These are phyloP conservation scores for Sugiyamaella japonica DNA, from an alignment of 1,139 yeast species.

Conservation along the genomic window DNA sequence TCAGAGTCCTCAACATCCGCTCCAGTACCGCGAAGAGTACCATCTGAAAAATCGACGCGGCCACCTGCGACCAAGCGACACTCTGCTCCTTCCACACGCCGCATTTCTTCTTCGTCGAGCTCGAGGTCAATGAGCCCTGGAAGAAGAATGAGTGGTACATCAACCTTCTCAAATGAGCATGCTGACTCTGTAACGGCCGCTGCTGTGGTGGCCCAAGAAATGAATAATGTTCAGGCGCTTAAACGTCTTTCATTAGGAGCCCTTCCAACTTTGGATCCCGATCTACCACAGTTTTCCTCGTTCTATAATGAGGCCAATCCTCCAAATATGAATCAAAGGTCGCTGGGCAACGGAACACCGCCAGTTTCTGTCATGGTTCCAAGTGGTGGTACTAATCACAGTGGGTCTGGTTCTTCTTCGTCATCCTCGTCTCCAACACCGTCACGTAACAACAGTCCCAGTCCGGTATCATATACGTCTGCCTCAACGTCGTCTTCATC, in stretches of 20 bases:
- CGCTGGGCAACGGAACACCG: slow-evolving; percentile 16
- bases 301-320: slow-evolving; percentile 18
- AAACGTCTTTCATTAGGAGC: slow-evolving; percentile 51
- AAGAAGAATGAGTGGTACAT: slow-evolving; percentile 13
- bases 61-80: slow-evolving; percentile 10
- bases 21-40: slow-evolving; percentile 7
- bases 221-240: slow-evolving; percentile 48
- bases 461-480: slow-evolving; percentile 5
- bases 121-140: slow-evolving; percentile 1
- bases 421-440: slow-evolving; percentile 19
- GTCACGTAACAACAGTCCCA: slow-evolving; percentile 14
- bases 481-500: slow-evolving; percentile 1
- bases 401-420: slow-evolving; percentile 9
- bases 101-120: slow-evolving; percentile 1
- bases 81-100: slow-evolving; percentile 12
- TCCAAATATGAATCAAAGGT: slow-evolving; percentile 17
- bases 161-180: slow-evolving; percentile 17
- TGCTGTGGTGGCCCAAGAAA: slow-evolving; percentile 51
- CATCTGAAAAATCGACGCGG: neutral
- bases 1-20: neutral
- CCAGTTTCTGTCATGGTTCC: slow-evolving; percentile 12
- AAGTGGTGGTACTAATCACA: slow-evolving; percentile 5
- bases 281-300: slow-evolving; percentile 40
- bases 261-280: slow-evolving; percentile 48
- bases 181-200: slow-evolving; percentile 34